phyloP scores from a whole-genome alignment of 1,284 basidiomycete genomes.

The Trichosporon sp. region DNA sequence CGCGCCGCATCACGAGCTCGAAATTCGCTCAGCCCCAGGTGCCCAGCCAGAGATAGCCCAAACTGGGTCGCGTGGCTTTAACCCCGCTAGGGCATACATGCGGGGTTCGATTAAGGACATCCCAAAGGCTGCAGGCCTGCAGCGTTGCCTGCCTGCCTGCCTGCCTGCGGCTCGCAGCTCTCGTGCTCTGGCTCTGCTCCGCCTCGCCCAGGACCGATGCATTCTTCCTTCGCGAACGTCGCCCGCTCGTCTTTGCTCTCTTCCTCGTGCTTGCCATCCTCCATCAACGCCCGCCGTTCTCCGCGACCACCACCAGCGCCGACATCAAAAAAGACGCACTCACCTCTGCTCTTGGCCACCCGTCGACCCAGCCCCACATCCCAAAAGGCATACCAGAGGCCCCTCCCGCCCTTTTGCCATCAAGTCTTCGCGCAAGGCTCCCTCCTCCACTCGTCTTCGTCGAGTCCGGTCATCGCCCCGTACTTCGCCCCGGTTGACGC shows the following conservation, averaged over 20 bases:
- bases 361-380: neutral
- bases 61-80: constrained; percentile 3
- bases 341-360: neutral
- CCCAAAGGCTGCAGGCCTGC: neutral
- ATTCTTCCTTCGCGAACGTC: neutral
- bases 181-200: neutral
- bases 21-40: neutral
- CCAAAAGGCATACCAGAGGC: neutral
- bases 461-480: neutral
- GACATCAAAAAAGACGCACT: neutral
- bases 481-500: constrained; percentile 1
- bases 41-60: neutral
- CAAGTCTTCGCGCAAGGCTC: neutral
- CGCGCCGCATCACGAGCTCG: neutral
- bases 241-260: neutral
- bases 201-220: neutral
- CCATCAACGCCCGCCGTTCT: neutral
- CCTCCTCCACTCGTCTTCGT: neutral
- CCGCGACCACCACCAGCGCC: neutral
- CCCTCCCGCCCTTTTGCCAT: neutral
- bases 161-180: neutral
- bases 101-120: neutral
- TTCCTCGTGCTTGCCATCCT: neutral
- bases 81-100: neutral
- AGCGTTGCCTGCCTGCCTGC: neutral